Base-by-base conservation (phyloP, 2,329 filamentous ascomycete genomes). In the Colletotrichum eleusines region DNA sequence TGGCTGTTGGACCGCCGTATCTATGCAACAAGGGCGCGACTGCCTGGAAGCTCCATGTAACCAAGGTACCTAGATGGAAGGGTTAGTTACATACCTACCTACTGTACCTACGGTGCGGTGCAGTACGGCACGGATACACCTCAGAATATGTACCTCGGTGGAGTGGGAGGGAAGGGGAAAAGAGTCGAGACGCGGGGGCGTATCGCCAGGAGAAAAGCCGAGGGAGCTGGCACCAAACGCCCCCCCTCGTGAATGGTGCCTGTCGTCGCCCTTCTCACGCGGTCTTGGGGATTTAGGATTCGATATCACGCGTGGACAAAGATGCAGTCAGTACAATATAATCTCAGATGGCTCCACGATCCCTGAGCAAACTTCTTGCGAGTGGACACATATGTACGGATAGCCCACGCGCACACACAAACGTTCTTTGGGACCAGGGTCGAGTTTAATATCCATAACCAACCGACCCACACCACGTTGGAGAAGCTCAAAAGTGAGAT, bases 281-380 rank as follows among this genome's bases (percentile, higher is more conserved):
- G n/a, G 50, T 35, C 28, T 60, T 46, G 62, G 40, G 48, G 50
- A 35, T 58, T 58, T 51, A 26, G 57, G 14, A 44, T 53, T 67
- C 35, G 23, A 51, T 35, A 61, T 46, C 57, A 63, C 57, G 63
- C 63, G 63, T 64, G 59, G 65, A 53, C 66, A 63, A 8, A 71
- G 44, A 69, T 46, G 60, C 69, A 50, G 59, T 60, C 53, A 55
- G 59, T 69, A 50, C 20, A 69, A 55, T 53, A 71, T 28, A 54
- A 68, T 71, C 33, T 70, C 63, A 50, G 28, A 46, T 28, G 40
- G 53, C 35, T 44, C 40, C 46, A 35, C 26, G 46, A 40, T 59
- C 67, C 67, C 53, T 63, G 48, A 57, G 63, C 51, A 67, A 35
- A 59, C 42, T 58, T 68, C 51, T 26, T 26, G 50, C 7, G 33